Conservation (phyloP, 2,329 filamentous ascomycete species). For the Fusarium sp. region DNA sequence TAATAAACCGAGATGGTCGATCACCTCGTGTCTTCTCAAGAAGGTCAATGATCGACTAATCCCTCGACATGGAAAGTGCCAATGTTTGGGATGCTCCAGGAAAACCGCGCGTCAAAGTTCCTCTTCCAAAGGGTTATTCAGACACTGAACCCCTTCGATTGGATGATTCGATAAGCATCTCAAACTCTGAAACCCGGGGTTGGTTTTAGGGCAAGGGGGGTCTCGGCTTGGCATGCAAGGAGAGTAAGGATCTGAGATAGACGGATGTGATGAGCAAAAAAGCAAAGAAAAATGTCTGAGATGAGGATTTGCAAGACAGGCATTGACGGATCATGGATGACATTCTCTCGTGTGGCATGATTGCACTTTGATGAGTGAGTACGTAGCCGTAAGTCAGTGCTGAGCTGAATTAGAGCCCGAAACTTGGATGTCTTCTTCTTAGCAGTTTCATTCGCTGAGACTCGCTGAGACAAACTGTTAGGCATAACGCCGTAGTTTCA, state of each 20-base stretch:
- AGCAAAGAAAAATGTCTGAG: slow-evolving; percentile 7
- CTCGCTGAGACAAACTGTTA: neutral
- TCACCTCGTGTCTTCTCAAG: slow-evolving; percentile 23
- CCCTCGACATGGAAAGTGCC: slow-evolving; percentile 12
- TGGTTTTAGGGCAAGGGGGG: slow-evolving; percentile 37
- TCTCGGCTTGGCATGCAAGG: slow-evolving; percentile 19
- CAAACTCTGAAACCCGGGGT: slow-evolving; percentile 45
- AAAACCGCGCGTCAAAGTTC: slow-evolving; percentile 21
- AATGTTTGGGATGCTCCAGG: slow-evolving; percentile 2
- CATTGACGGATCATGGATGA: neutral
- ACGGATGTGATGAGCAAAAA: slow-evolving; percentile 17
- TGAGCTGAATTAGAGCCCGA: neutral
- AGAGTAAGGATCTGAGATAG: slow-evolving; percentile 26
- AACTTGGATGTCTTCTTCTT: neutral
- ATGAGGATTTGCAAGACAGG: slow-evolving; percentile 33
- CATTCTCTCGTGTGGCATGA: neutral
- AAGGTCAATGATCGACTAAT: slow-evolving; percentile 12
- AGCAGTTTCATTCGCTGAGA: neutral
- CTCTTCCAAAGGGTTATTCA: neutral
- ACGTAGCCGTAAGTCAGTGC: neutral
- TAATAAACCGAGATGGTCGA: neutral
- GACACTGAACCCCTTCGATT: neutral
- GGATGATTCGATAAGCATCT: slow-evolving; percentile 36
- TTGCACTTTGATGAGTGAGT: neutral
- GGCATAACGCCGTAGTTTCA: slow-evolving; percentile 11